Percentiles rank a stretch among this genome's conserved stretches.
Evolutionary conservation across 129 eudicot genomes (phyloP).

Genomic region (Ambrosia trifida): DNA sequence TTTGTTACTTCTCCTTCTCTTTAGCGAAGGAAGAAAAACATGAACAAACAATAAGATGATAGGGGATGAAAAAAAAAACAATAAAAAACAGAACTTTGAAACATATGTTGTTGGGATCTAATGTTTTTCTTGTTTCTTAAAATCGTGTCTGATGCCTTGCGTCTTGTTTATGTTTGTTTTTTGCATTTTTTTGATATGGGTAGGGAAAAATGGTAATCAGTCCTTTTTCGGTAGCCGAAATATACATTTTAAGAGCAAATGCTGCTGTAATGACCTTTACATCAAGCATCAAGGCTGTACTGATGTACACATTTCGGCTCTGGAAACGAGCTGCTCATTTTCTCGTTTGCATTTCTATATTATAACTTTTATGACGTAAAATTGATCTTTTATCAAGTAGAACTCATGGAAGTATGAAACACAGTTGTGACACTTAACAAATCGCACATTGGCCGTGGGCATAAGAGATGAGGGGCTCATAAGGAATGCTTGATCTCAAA

Average conservation of each 20-base stretch:
- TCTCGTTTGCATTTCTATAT: not conserved
- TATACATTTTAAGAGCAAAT: not conserved
- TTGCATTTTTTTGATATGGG: not conserved
- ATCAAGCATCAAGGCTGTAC: slow-evolving; percentile 2
- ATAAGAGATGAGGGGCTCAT: too few species aligned
- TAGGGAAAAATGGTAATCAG: not conserved
- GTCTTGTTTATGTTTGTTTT: slow-evolving; percentile 20
- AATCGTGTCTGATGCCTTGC: slow-evolving; percentile 27
- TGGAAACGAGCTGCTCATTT: not conserved
- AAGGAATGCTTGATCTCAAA: too few species aligned
- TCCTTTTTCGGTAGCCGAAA: slow-evolving; percentile 12
- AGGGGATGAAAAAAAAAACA: slow-evolving; percentile 19
- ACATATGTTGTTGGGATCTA: slow-evolving; percentile 64
- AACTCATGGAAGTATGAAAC: not conserved
- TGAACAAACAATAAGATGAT: slow-evolving; percentile 33
- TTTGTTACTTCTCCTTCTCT: slow-evolving; percentile 84
- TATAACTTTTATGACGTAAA: not conserved
- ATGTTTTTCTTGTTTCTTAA: slow-evolving; percentile 37
- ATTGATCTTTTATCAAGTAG: not conserved
- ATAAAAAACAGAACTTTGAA: slow-evolving; percentile 16
- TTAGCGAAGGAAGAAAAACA: slow-evolving; percentile 39
- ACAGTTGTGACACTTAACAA: too few species aligned
- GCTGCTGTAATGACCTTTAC: slow-evolving; percentile 17
- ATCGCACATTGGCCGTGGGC: too few species aligned
- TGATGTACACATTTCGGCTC: slow-evolving; percentile 4